Base-by-base conservation (phyloP, 257 asterid species). In the Lavandula angustifolia region DNA sequence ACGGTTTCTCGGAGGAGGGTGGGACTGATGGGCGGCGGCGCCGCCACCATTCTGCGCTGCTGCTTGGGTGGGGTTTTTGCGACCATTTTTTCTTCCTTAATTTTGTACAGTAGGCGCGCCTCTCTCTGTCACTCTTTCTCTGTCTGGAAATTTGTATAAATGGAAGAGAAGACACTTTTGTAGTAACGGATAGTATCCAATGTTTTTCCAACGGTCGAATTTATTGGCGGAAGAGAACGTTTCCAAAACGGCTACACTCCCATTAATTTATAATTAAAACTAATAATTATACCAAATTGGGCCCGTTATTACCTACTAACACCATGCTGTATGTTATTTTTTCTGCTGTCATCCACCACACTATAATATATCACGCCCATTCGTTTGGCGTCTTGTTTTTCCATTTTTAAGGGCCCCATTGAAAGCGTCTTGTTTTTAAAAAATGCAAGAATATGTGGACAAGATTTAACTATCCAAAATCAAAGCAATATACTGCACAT, bases 61-160 rank as follows among this genome's bases (percentile, higher is more conserved):
- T 54, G 76, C 77, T 81, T 79, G 18, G 92, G 86, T 66, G 99
- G 95, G 76, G 70, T 82, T 84, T 95, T 84, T 9, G 99, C 97
- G 37, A 89, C 97, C 99, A 92, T 92, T 27, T 3, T 34, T 4
- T 44, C 7, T 18, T 34, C 5, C 51, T 60, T 35, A 13, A 9
- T 18, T 44, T 16, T 43, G 1, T 31, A 34, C 49, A 31, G 16
- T 71, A 12, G 9, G 64, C n/a, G 62, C n/a, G 63, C n/a, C 1
- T 2, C 4, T 41, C 46, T 56, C 43, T 18, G 44, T 27, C 49
- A 17, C 64, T 17, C 17, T 57, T 48, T 57, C 35, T 37, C 32
- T 7, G n/a, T 13, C 44, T 33, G 27, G 63, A 49, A 51, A 64
- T 70, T 5, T 17, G 68, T 48, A 43, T 37, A 29, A 43, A 34